These are phyloP conservation scores for Ochetophila trinervis DNA, from an alignment of 306 rosid genomes.

Conservation along the genomic window DNA sequence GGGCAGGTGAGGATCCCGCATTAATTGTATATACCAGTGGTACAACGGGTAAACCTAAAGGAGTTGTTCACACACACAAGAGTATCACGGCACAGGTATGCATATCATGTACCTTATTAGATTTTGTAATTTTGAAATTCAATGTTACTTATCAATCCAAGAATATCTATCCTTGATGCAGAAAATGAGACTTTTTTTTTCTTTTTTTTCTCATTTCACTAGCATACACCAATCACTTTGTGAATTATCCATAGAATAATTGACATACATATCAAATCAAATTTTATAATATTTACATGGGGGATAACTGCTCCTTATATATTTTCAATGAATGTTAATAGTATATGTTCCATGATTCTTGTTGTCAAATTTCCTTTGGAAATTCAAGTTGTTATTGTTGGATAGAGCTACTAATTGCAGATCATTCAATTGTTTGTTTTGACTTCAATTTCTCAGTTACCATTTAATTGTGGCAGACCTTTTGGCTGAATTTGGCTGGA, in stretches of 20 bases:
- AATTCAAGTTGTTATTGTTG: not conserved
- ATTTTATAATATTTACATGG: not conserved
- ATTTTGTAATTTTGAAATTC: not conserved
- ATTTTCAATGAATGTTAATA: not conserved
- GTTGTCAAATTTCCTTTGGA: no score
- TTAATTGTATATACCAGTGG: conserved; percentile 88
- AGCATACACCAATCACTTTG: not conserved
- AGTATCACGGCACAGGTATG: conserved; percentile 81
- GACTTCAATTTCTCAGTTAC: not conserved
- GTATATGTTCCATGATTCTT: no score
- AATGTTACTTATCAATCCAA: no score
- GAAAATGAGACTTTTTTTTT: no score
- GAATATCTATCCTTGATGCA: no score
- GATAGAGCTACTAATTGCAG: not conserved
- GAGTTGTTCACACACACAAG: conserved; percentile 91
- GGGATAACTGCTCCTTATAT: not conserved
- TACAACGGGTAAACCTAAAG: conserved; percentile 97
- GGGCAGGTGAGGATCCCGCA: conserved; percentile 83
- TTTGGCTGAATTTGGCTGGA: conserved; percentile 23
- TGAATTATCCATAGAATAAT: not conserved
- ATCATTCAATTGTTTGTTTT: not conserved
- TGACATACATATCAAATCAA: not conserved
- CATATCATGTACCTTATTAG: conserved; percentile 8
- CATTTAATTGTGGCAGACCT: conserved; percentile 14
- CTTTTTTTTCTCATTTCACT: no score